phyloP scores from a whole-genome alignment of 345 rosid species.

The Eucalyptus melliodora region DNA sequence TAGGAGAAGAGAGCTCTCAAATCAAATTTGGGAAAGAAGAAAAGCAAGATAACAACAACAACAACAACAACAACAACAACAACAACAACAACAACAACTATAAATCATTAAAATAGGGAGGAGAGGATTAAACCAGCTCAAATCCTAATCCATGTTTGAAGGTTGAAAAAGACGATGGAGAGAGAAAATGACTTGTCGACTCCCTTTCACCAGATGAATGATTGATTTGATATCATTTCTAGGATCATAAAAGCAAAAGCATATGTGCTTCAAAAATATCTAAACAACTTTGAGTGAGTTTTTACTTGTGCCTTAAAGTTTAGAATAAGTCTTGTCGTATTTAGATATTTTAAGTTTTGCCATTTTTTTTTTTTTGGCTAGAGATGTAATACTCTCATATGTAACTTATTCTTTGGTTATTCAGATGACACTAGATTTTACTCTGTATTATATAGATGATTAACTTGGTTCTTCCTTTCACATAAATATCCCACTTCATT shows the following conservation, averaged over 20 bases:
- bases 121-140: neutral
- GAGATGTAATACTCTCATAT: neutral
- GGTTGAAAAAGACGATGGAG: neutral
- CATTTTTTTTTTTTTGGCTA: no score
- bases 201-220: neutral
- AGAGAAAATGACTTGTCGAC: neutral
- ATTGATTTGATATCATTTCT: neutral
- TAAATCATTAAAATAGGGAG: neutral
- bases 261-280: neutral
- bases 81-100: no score
- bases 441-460: neutral
- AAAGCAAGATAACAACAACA: neutral
- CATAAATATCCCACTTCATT: neutral
- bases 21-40: neutral
- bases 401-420: neutral
- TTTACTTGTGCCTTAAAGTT: neutral
- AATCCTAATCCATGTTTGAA: neutral
- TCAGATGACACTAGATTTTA: neutral
- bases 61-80: no score
- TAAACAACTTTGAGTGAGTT: neutral
- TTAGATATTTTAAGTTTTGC: neutral
- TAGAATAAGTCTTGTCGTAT: neutral
- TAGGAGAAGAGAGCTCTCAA: neutral
- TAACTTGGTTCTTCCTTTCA: neutral
- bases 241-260: neutral